Evolutionary conservation across 1,284 basidiomycete genomes (phyloP).

Genomic region (Apiotrichum gamsii): DNA sequence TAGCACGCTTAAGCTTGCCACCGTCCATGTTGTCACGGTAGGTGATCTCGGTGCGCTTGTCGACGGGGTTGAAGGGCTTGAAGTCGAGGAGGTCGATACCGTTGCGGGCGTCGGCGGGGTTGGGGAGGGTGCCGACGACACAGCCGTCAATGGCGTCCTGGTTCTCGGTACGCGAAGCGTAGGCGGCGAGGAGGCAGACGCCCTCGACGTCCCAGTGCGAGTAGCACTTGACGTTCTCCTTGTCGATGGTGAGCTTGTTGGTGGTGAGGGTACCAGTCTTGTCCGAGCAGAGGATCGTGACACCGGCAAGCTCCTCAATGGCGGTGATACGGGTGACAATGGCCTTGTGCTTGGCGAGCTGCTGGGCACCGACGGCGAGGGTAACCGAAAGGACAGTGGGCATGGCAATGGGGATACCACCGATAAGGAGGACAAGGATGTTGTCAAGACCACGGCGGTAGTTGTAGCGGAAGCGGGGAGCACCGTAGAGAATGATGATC

Average conservation of each 20-base stretch:
- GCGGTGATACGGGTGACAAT: constrained; percentile 98
- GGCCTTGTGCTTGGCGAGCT: constrained; percentile 96
- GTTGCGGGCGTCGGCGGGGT: constrained; percentile 66
- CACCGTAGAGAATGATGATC: constrained; percentile 80
- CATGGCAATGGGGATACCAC: constrained; percentile 99
- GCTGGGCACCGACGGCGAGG: constrained; percentile 94
- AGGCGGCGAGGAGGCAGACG: constrained; percentile 86
- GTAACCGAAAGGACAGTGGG: constrained; percentile 94
- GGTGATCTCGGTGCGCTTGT: constrained; percentile 98
- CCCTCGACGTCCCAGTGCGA: constrained; percentile 81
- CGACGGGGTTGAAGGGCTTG: constrained; percentile 98
- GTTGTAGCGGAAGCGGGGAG: constrained; percentile 71
- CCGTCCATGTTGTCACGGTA: constrained; percentile 81
- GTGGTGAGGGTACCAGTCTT: constrained; percentile 96
- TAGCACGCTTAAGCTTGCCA: constrained; percentile 93
- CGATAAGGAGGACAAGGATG: constrained; percentile 93
- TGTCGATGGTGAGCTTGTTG: constrained; percentile 98
- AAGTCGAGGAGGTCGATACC: constrained; percentile 96
- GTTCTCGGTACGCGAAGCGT: constrained; percentile 96
- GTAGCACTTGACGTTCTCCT: constrained; percentile 84
- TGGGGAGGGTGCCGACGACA: constrained; percentile 73
- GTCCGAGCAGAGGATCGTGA: constrained; percentile 94
- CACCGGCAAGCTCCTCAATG: constrained; percentile 93
- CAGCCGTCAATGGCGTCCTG: constrained; percentile 93
- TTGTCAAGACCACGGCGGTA: constrained; percentile 95